Evolutionary conservation across 139 green algal genomes (phyloP).

Genomic region (Micractinium sp.): DNA sequence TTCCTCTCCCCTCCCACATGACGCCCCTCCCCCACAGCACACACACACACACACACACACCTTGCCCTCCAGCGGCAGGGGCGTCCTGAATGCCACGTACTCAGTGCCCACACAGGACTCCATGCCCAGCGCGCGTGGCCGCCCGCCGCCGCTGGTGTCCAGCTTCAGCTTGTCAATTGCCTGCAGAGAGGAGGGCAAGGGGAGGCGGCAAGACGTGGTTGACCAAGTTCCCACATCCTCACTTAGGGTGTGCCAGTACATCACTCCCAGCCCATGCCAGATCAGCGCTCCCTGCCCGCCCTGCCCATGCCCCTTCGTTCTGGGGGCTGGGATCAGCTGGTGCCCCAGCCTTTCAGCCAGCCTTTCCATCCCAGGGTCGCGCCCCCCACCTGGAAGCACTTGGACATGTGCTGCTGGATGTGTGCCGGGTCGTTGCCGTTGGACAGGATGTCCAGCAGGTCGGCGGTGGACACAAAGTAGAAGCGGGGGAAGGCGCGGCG

Average conservation of each 20-base stretch:
- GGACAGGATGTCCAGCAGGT: slow-evolving; percentile 92
- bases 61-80: slow-evolving; percentile 84
- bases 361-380: neutral
- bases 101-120: slow-evolving; percentile 87
- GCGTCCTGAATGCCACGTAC: slow-evolving; percentile 74
- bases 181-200: slow-evolving; percentile 13
- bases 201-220: neutral
- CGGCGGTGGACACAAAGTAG: slow-evolving; percentile 92
- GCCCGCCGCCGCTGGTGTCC: slow-evolving; percentile 66
- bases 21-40: no score
- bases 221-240: no score
- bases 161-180: slow-evolving; percentile 89
- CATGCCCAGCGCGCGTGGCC: slow-evolving; percentile 82
- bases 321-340: no score
- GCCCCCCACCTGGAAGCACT: slow-evolving; percentile 81
- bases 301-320: no score
- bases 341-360: neutral
- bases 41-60: slow-evolving; percentile 24
- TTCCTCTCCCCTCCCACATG: no score
- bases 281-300: neutral
- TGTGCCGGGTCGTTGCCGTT: slow-evolving; percentile 70
- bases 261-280: no score
- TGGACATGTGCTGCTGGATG: slow-evolving; percentile 89
- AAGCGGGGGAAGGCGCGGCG: slow-evolving; percentile 91
- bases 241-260: no score